Evolutionary conservation across 2,329 filamentous ascomycete genomes (phyloP).

Genomic region (Botrytis hyacinthi): DNA sequence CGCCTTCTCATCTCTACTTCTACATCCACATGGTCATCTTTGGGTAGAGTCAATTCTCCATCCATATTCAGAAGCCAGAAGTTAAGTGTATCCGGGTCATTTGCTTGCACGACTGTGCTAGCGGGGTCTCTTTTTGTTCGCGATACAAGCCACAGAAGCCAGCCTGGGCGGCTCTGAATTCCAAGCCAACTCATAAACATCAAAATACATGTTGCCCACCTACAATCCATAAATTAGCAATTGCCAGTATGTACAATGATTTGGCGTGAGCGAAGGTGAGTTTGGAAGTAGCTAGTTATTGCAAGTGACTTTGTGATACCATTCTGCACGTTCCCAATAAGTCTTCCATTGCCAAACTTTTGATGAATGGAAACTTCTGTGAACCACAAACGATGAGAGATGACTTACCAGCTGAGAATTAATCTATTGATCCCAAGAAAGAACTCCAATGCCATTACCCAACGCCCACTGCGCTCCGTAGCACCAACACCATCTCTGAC

Average conservation of each 20-base stretch:
- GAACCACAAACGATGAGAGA: background rate
- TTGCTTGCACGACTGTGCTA: constrained; percentile 22
- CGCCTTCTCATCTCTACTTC: constrained; percentile 73
- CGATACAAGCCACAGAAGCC: constrained; percentile 49
- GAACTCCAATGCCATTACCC: constrained; percentile 75
- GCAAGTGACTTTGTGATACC: background rate
- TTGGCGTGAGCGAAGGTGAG: background rate
- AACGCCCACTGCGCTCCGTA: constrained; percentile 73
- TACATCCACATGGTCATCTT: constrained; percentile 69
- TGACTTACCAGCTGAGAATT: constrained; percentile 46
- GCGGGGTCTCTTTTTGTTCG: constrained; percentile 31
- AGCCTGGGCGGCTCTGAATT: constrained; percentile 60
- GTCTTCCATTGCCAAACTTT: too few relatives aligned
- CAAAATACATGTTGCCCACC: constrained; percentile 33
- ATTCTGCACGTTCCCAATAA: background rate
- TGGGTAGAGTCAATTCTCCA: constrained; percentile 54
- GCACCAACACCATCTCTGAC: constrained; percentile 70
- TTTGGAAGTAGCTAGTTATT: background rate
- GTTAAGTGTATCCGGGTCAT: constrained; percentile 42
- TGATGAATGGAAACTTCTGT: too few relatives aligned
- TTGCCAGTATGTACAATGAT: background rate
- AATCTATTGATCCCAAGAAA: constrained; percentile 71
- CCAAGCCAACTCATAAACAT: constrained; percentile 56
- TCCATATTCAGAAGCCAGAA: constrained; percentile 55
- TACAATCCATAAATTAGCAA: background rate